Percentiles rank a stretch among this genome's conserved stretches.
Conservation (phyloP, 305 asterid genomes). For the Fraxinus dipetala region DNA sequence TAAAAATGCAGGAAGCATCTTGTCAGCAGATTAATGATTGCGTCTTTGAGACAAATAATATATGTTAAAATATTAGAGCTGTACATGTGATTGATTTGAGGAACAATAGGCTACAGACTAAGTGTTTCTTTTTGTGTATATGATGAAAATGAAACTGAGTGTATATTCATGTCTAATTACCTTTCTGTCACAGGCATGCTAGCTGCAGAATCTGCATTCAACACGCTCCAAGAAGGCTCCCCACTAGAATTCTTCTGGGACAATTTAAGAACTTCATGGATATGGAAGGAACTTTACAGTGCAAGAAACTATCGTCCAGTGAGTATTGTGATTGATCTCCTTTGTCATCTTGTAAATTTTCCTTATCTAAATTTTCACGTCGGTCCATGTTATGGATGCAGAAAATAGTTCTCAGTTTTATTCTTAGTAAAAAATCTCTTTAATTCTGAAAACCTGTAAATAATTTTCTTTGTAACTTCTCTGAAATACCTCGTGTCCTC, state of each 20-base stretch:
- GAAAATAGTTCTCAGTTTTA: not conserved
- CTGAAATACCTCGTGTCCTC: conserved; percentile 9
- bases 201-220: conserved; percentile 88
- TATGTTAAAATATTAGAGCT: not conserved
- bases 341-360: not conserved
- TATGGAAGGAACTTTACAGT: conserved; percentile 81
- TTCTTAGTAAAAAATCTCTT: not conserved
- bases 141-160: not conserved
- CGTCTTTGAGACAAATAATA: not conserved
- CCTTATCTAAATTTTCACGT: not conserved
- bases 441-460: not conserved
- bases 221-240: conserved; percentile 53
- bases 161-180: conserved; percentile 1
- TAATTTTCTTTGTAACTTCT: not conserved
- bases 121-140: not conserved
- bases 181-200: conserved; percentile 61
- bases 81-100: conserved; percentile 11
- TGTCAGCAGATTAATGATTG: not conserved
- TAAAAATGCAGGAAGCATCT: not conserved
- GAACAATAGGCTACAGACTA: not conserved
- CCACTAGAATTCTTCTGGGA: conserved; percentile 73
- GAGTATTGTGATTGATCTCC: conserved; percentile 32
- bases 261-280: conserved; percentile 75
- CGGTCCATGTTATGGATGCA: not conserved
- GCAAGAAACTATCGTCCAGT: conserved; percentile 98